Conservation (phyloP, 371 early-diverging fungal genomes). For the Phascolomyces articulosus region DNA sequence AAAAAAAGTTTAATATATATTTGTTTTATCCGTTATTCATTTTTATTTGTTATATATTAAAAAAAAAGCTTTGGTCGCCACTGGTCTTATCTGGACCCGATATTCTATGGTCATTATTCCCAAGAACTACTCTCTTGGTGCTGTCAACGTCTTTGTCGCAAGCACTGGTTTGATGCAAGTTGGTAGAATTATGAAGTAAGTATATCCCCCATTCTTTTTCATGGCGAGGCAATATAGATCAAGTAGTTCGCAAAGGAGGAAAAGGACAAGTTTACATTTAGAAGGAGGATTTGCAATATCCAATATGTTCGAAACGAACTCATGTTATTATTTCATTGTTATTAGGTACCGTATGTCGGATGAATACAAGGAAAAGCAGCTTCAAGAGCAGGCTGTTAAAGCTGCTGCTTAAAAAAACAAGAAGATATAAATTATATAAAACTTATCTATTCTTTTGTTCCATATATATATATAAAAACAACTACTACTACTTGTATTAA, state of each 20-base stretch:
- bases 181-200: conserved; percentile 77
- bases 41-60: background rate
- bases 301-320: too few relatives aligned
- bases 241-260: background rate
- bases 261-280: too few relatives aligned
- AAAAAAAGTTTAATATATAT: too few relatives aligned
- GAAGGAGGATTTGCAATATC: too few relatives aligned
- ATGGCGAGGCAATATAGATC: too few relatives aligned
- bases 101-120: conserved; percentile 94
- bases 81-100: conserved; percentile 96
- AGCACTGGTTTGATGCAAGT: conserved; percentile 87
- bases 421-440: background rate
- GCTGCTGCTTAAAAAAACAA: too few relatives aligned
- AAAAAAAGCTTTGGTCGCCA: conserved; percentile 81
- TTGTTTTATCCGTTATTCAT: too few relatives aligned
- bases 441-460: background rate
- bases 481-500: too few relatives aligned
- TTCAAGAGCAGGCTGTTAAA: conserved; percentile 1
- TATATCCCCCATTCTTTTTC: too few relatives aligned
- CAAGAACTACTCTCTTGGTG: conserved; percentile 85
- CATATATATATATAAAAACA: too few relatives aligned
- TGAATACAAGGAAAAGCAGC: conserved; percentile 29
- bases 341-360: conserved; percentile 29
- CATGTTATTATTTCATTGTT: background rate
- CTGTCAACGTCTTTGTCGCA: conserved; percentile 94